Evolutionary conservation across 768 basidiomycete species (phyloP), one percentile per base, ranked within the genome.

Genomic region (Galerina sulciceps): DNA sequence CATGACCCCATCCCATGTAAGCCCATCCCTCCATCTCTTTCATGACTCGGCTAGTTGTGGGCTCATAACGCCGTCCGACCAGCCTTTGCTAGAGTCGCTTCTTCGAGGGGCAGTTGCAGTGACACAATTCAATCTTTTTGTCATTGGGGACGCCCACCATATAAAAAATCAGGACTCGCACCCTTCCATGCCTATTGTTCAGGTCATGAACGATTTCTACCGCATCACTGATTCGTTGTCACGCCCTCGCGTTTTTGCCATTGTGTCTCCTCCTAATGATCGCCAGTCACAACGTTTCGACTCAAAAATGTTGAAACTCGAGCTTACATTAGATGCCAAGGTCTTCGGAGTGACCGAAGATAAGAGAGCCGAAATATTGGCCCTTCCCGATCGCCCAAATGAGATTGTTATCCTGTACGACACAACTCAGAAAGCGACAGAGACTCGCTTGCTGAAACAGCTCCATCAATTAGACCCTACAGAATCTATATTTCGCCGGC

Each of bases 341-440:
- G 69, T 79, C 35, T 71, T 68, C 60, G 77, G 78, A 8, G 62
- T 79, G 23, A 66, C 75, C n/a, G 65, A 63, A 48, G 66, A 68
- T n/a, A 68, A 69, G 48, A 68, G 74, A 53, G 62, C 65, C 38
- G 71, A 71, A 48, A 68, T 72, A 60, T 68, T 72, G 31, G 69
- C 70, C 40, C 60, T 74, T n/a, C 69, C 71, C 26, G 74, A 78
- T 63, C 68, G 69, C 15, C 84, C 85, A 11, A 71, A 66, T 23
- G 86, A 89, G 65, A 58, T 81, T 2, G 80, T 89, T 18, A 70
- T 89, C 23, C 71, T 80, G 26, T 90, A 88, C 58, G 83, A 85
- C 41, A 57, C 74, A 17, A 62, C 72, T 9, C 56, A 64, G n/a
- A 61, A 70, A 23, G 62, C 66, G 6, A 63, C 66, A 10, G 80